Base-by-base conservation (phyloP, 2,329 filamentous ascomycete species). In the Hortaea sp. region DNA sequence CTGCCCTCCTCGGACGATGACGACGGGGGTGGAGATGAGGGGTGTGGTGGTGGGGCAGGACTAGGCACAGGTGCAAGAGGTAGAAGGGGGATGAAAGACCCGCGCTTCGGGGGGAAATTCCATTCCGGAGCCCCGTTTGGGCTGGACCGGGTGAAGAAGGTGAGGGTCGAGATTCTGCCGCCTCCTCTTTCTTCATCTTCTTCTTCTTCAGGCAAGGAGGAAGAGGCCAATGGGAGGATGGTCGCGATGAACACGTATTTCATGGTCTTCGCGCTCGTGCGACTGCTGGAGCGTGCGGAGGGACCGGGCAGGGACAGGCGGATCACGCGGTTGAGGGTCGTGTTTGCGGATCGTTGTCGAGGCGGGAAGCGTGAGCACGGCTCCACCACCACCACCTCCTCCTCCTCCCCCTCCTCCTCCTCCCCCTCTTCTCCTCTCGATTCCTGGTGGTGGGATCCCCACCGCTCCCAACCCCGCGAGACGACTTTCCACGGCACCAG, bases 171-270 rank as follows among this genome's bases (percentile, higher is more conserved):
- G 11, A 52, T 37, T 58, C 57, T 7, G 37, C 52, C 2, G 20
- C 20, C 20, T 2, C 20, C 20, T 20, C n/a, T n/a, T n/a, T n/a
- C n/a, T n/a, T n/a, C n/a, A n/a, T n/a, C n/a, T n/a, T n/a, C n/a
- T n/a, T n/a, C n/a, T n/a, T 2, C 20, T 20, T 20, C 20, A 20
- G 20, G 20, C 20, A 20, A 20, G 20, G 20, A 20, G 20, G 20
- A 20, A 4, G 40, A 41, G 9, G 46, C 46, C 20, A 31, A 29
- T 20, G 41, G 13, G 29, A 45, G 5, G n/a, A 53, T 57, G 37
- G 50, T 51, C 2, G 42, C 53, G 1, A 48, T 61, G 44, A 57
- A 58, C 47, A 61, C 60, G 1, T 60, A 57, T 49, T 62, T 54
- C 53, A 61, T 60, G 54, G 46, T 50, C 12, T 49, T 52, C 6